Conservation (phyloP, 1,284 basidiomycete genomes). For the Phylloporus gajari region DNA sequence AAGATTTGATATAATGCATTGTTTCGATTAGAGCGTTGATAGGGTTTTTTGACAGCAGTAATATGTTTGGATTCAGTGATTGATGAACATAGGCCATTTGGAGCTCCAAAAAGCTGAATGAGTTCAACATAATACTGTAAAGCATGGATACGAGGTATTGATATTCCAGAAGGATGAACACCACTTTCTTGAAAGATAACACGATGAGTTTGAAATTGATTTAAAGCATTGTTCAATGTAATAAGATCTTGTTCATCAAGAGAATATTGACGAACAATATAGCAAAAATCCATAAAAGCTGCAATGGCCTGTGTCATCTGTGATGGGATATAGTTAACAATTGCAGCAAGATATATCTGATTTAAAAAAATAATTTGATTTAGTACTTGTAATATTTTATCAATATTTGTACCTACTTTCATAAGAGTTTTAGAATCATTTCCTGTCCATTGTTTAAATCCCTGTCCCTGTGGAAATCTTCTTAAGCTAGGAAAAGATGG, state of each 20-base stretch:
- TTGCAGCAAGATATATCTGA: no score
- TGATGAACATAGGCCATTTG: neutral
- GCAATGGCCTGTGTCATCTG: neutral
- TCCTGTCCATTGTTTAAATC: neutral
- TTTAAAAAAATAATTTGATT: no score
- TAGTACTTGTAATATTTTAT: neutral
- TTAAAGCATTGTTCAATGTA: neutral
- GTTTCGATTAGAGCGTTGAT: neutral
- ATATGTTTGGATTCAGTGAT: slow-evolving; percentile 3
- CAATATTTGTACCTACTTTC: slow-evolving; percentile 1
- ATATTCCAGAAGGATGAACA: neutral
- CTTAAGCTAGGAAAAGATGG: neutral
- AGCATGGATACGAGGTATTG: neutral
- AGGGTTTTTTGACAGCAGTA: slow-evolving; percentile 7
- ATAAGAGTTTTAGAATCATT: neutral
- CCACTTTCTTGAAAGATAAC: neutral
- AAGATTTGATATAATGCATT: slow-evolving; percentile 1
- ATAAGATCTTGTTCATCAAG: neutral
- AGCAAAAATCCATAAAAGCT: neutral
- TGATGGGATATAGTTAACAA: no score
- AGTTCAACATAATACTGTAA: neutral
- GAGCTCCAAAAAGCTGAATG: neutral
- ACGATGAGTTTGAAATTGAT: neutral
- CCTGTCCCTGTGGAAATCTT: neutral
- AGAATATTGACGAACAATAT: neutral